phyloP scores from a whole-genome alignment of 176 grass and related monocot genomes.

The Secale cereale region DNA sequence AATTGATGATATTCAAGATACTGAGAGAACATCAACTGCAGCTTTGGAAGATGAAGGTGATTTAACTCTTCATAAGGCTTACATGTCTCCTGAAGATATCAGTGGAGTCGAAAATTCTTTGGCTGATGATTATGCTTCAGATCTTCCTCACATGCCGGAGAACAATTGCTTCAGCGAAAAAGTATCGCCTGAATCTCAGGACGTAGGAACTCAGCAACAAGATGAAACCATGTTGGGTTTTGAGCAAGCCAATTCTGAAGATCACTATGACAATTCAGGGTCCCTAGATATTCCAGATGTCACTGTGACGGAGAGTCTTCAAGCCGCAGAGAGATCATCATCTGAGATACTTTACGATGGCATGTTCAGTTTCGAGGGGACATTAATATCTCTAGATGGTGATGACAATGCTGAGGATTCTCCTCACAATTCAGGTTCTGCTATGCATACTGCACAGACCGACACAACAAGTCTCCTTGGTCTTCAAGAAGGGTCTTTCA shows the following conservation, averaged over 20 bases:
- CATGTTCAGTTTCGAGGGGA: not conserved
- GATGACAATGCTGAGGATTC: not conserved
- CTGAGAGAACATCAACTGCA: not conserved
- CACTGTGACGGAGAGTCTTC: not conserved
- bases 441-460: not conserved
- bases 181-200: not conserved
- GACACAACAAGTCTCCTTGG: not conserved
- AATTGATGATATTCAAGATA: not conserved
- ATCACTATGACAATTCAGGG: not conserved
- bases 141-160: not conserved
- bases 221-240: not conserved
- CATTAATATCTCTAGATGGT: slow-evolving; percentile 14
- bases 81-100: not conserved
- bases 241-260: slow-evolving; percentile 9
- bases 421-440: slow-evolving; percentile 19
- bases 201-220: not conserved
- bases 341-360: slow-evolving; percentile 12
- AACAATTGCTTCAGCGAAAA: not conserved
- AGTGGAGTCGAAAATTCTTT: not conserved
- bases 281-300: slow-evolving; percentile 8
- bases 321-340: not conserved
- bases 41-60: not conserved
- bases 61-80: not conserved
- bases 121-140: not conserved
- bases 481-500: slow-evolving; percentile 4